Evolutionary conservation across 371 early-diverging fungal species (phyloP).

Genomic region (Rhizopus stolonifer): DNA sequence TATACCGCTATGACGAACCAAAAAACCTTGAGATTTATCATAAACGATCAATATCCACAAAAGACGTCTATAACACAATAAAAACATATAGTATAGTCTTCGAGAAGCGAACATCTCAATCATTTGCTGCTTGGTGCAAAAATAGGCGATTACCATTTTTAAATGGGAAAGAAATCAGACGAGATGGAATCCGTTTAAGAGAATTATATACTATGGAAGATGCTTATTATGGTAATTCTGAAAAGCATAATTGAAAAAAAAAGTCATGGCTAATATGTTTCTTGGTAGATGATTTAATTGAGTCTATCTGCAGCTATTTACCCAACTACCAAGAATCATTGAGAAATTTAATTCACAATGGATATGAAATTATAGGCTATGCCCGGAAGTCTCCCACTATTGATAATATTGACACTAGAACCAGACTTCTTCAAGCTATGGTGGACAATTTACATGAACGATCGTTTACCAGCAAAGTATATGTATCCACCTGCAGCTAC

Average conservation of each 20-base stretch:
- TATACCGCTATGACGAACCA: constrained; percentile 8
- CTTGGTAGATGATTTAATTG: constrained; percentile 9
- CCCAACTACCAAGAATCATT: constrained; percentile 15
- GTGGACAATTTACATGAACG: constrained; percentile 14
- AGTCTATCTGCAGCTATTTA: constrained; percentile 12
- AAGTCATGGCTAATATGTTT: constrained; percentile 8
- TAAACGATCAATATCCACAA: constrained; percentile 8
- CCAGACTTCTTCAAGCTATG: constrained; percentile 10
- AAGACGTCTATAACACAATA: constrained; percentile 5
- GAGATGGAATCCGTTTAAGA: constrained; percentile 5
- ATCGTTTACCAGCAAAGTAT: constrained; percentile 14
- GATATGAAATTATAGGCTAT: constrained; percentile 20
- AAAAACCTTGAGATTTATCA: constrained; percentile 12
- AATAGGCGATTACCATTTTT: constrained; percentile 6
- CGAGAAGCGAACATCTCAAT: constrained; percentile 7
- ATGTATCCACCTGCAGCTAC: constrained; percentile 13
- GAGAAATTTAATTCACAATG: constrained; percentile 11
- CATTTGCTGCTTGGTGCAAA: constrained; percentile 11
- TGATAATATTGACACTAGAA: constrained; percentile 7
- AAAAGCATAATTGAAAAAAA: constrained; percentile 1
- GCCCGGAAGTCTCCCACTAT: constrained; percentile 18
- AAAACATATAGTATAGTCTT: constrained; percentile 8
- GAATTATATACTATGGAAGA: constrained; percentile 11
- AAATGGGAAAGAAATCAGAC: constrained; percentile 7
- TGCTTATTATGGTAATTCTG: constrained; percentile 9